Evolutionary conservation across 129 eudicot species (phyloP), one percentile per base, ranked within the genome.

Genomic region (Silybum marianum): DNA sequence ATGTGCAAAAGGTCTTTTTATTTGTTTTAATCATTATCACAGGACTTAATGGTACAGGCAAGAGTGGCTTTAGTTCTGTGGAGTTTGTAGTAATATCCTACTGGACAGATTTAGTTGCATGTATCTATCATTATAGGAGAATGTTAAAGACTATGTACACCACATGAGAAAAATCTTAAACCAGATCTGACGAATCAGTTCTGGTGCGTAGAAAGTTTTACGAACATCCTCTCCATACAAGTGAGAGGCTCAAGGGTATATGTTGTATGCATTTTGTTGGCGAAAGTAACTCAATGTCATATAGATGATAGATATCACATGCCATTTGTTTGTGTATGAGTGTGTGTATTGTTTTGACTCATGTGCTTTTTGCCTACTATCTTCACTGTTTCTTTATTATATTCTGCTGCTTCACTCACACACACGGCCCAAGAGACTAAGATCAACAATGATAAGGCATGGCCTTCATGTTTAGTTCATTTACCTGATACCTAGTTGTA

Each of bases 401-500:
- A 63, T 63, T 21, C 16, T 63, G 13, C 69, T 63, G 28, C 69
- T 63, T 18, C 13, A 63, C 78, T 28, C 58, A 14, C 19, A 60
- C 46, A 71, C 51, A 19, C 18, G 69, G 21, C 22, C 19, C 7
- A 18, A 63, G 66, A 4, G 9, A 62, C 69, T 9, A 60, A 3
- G 69, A 34, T 32, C 36, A 32, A 3, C 13, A 54, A 62, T 26
- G 14, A 80, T 72, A 66, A 81, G 80, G 26, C 21, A 75, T 24
- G 28, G 8, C 54, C 69, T 67, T 67, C 66, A 60, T 75, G 19
- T 58, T 68, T 13, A 34, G 71, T 66, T 46, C 71, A 73, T 58
- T 85, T 88, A 93, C 98, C 98, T 88, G 86, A 93, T 93, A 82
- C 98, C 97, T 71, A 89, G 92, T 80, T 93, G 98, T 85, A 93